These are phyloP conservation scores for Skeletonema costatum DNA, from an alignment of 108 stramenopile species.

Conservation along the genomic window DNA sequence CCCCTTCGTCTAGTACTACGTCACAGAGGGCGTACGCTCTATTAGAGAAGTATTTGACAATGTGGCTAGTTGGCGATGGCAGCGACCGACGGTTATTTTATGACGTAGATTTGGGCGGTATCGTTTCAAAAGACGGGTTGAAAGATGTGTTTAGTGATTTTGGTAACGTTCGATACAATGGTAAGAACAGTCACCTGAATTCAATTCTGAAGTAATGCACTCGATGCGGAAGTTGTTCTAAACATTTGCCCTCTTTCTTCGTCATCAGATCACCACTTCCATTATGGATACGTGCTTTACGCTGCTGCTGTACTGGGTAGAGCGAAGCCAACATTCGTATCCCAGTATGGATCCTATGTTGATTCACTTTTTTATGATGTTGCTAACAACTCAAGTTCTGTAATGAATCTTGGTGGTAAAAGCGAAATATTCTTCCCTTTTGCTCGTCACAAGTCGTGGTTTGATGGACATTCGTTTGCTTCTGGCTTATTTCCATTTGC, in stretches of 20 bases:
- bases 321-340: constrained; percentile 62
- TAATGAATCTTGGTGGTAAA: constrained; percentile 25
- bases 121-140: constrained; percentile 43
- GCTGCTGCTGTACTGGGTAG: constrained; percentile 76
- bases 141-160: constrained; percentile 40
- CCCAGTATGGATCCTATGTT: constrained; percentile 62
- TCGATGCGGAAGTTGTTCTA: background rate
- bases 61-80: constrained; percentile 37
- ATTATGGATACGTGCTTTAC: constrained; percentile 73
- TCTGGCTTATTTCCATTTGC: constrained; percentile 86
- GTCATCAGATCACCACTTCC: constrained; percentile 77
- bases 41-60: constrained; percentile 37
- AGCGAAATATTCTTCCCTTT: constrained; percentile 70
- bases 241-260: background rate
- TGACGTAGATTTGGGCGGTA: constrained; percentile 49
- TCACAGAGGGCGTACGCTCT: constrained; percentile 27
- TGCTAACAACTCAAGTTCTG: constrained; percentile 66
- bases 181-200: background rate
- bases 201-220: background rate
- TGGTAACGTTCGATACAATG: constrained; percentile 31
- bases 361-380: constrained; percentile 81
- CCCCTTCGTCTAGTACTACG: background rate
- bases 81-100: constrained; percentile 27
- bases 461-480: constrained; percentile 89
- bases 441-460: constrained; percentile 86